Evolutionary conservation across 2,329 filamentous ascomycete species (phyloP), one percentile per base, ranked within the genome.

Genomic region (Monascus ruber): DNA sequence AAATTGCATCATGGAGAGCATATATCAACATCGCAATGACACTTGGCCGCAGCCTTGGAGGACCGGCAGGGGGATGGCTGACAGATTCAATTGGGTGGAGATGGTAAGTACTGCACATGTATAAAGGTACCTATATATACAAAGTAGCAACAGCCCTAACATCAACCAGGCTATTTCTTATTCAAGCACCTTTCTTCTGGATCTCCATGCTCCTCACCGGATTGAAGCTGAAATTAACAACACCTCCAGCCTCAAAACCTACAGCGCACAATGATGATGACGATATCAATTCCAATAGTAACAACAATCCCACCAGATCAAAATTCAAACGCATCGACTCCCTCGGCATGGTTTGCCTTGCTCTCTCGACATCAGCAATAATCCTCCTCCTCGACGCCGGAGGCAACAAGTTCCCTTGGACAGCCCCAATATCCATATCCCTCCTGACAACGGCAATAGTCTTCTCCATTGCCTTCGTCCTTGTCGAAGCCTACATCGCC

Each of bases 31-130:
- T 74, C 9, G 56, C 66, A 10, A 63, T 66, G 44, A 74, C 71
- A 0, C 63, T 67, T 0, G 71, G 71, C 7, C 59, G 70, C 7
- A 68, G 65, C 41, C 56, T 69, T 24, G 73, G 73, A 27, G 73
- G 72, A 1, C 70, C 73, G 0, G 40, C 80, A 0, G 79, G 79
- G 1, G 79, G 79, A 2, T 73, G 68, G 50, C 55, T 82, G 2
- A 72, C 76, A 1, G 76, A 82, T 45, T 69, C 70, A 0, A 66
- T 82, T 8, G 79, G 79, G 10, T 83, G 79, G 79, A 63, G 79
- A 56, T 80, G 77, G 77, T 75, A 44, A 4, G 6, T 2, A 1
- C 1, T 9, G 4, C 10, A 7, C 17, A 4, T n/a, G 5, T 1
- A 2, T 8, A 17, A 17, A 17, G 17, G 17, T 17, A 17, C 17